Percentiles rank a stretch among this genome's conserved stretches.
Conservation (phyloP, 2,329 filamentous ascomycete genomes). For the Penicillium sp. region DNA sequence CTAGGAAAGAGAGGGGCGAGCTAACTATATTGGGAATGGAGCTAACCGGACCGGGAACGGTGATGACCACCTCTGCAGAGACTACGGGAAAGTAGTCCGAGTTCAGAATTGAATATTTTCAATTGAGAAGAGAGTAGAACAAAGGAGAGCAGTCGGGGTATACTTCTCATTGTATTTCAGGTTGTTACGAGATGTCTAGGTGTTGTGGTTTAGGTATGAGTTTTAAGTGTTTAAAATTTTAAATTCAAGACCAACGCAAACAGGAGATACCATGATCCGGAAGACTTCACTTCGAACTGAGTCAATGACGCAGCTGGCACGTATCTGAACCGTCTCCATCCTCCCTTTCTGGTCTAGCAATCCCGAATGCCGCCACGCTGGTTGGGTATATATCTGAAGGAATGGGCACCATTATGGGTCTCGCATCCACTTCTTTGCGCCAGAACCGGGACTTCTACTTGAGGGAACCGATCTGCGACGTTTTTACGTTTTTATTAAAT, state of each 20-base stretch:
- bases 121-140: neutral
- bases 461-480: constrained; percentile 15
- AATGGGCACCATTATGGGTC: constrained; percentile 5
- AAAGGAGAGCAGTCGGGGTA: no score
- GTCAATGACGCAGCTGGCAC: constrained; percentile 6
- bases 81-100: neutral
- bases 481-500: constrained; percentile 12
- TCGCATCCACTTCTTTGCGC: neutral
- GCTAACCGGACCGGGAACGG: no score
- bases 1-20: neutral
- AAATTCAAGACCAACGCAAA: no score
- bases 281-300: no score
- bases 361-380: constrained; percentile 1
- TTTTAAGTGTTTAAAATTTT: no score
- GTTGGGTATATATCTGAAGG: constrained; percentile 1
- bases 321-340: constrained; percentile 2
- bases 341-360: neutral
- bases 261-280: no score
- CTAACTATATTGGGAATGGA: neutral
- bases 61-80: neutral
- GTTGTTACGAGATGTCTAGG: no score
- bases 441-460: constrained; percentile 27
- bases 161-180: no score
- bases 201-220: no score
- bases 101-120: neutral